Evolutionary conservation across 768 basidiomycete species (phyloP), one percentile per base, ranked within the genome.

Genomic region (Leccinum arenicola): DNA sequence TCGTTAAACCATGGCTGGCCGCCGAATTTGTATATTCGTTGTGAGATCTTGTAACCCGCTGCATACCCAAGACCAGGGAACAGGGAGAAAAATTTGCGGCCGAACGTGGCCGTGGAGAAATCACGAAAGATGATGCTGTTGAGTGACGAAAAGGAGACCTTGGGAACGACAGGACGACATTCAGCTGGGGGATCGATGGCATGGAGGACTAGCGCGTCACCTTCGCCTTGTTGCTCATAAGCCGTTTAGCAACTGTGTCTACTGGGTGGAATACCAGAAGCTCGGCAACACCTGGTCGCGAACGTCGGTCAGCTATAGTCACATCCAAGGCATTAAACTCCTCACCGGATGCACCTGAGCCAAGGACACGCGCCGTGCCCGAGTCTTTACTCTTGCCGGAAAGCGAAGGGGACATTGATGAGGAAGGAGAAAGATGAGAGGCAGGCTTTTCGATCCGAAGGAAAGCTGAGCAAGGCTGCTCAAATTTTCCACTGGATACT

Each of bases 1-100:
- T 98, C 97, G 76, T 94, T 90, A 76, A 98, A 97, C 83, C 87
- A 98, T 14, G 96, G 96, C 76, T 99, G 96, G 6, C 96, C 96
- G 61, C 96, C 96, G 68, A 98, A 99, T 77, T 97, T 99, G 86
- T 95, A 96, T 67, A 93, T 83, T 54, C 95, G 85, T 75, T 98
- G 95, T 0, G 93, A 76, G 69, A 98, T 77, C 75, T 98, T 99
- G 86, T 98, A 99, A 5, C 97, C 95, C 27, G 96, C 97, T 5
- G 97, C 96, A 71, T 99, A 99, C 2, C 96, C 96, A 4, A 99
- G 85, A 55, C 94, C 96, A 36, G 96, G 96, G 80, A 99, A 99
- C n/a, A 99, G 83, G 3, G 94, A 96, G 17, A 97, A 64, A 64
- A 96, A 81, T 73, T 90, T 91, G 43, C 77, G 78, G 6, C 78